Evolutionary conservation across 257 asterid species (phyloP).

Genomic region (Capsicum pubescens): DNA sequence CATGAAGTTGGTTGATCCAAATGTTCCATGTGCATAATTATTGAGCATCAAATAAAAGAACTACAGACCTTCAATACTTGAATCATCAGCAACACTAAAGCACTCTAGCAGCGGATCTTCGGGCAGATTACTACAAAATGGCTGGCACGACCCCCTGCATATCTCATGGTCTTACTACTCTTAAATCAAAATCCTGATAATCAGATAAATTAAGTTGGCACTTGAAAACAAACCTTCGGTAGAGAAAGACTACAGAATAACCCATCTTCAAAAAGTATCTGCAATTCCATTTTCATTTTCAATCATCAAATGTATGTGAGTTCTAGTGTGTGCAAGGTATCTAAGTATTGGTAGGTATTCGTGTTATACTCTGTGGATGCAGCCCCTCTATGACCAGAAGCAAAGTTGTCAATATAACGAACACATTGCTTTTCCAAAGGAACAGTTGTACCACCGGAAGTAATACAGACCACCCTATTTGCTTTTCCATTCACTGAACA

Average conservation of each 20-base stretch:
- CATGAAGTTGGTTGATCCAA: neutral
- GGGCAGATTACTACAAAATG: conserved; percentile 78
- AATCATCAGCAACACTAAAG: conserved; percentile 55
- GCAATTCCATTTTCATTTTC: conserved; percentile 36
- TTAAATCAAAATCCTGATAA: neutral
- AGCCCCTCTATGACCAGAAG: conserved; percentile 97
- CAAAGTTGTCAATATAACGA: conserved; percentile 90
- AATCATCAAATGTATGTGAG: neutral
- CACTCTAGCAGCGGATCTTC: conserved; percentile 88
- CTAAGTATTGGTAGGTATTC: neutral
- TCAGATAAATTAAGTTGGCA: neutral
- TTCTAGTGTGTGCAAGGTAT: neutral
- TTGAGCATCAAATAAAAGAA: neutral
- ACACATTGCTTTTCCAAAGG: conserved; percentile 89
- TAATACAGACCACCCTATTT: conserved; percentile 77
- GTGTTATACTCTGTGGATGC: conserved; percentile 84
- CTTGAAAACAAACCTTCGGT: conserved; percentile 62
- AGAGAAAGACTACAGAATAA: conserved; percentile 81
- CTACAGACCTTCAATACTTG: conserved; percentile 65
- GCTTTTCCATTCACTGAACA: conserved; percentile 49
- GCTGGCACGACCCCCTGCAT: conserved; percentile 88
- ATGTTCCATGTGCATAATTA: neutral
- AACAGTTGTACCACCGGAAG: conserved; percentile 97
- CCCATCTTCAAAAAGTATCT: conserved; percentile 89
- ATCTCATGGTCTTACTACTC: neutral